Base-by-base conservation (phyloP, 2,329 filamentous ascomycete genomes). In the Claviceps sp. region DNA sequence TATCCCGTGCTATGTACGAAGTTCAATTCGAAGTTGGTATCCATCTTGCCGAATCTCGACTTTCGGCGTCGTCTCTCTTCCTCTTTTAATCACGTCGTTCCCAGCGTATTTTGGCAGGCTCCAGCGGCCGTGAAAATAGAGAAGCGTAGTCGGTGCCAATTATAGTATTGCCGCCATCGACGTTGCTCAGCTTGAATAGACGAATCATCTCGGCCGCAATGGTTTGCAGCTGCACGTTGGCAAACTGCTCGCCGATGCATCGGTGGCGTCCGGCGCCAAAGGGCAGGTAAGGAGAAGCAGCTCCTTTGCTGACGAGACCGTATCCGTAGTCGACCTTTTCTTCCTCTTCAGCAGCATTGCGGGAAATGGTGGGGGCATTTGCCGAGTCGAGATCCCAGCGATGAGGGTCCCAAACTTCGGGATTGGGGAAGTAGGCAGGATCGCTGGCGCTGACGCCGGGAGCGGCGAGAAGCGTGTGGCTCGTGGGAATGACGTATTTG, bases 201-300 rank as follows among this genome's bases (percentile, higher is more conserved):
- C 89, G 78, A 42, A 95, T 85, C 58, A 90, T 72, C 54, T 82
- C 82, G 49, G 84, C 88, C 13, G 84, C 73, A 58, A 97, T 94
- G 45, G 88, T 89, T 65, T 90, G 85, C 56, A 97, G 75, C 71
- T 97, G 91, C 53, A 94, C 77, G 65, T 94, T 95, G 59, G 91
- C 91, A 67, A 96, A 97, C 63, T 95, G 89, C 75, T 97, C 91
- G 58, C 91, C 91, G 63, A 97, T 96, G 70, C 91, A 97, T 58
- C 91, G 78, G 70, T 97, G 91, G 59, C 91, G 78, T 43, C 91
- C 91, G 34, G 90, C 91, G 54, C 91, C 91, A 64, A 97, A 97
- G 2, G 91, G 91, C 47, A 97, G 79, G 67, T 96, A 97, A 0
- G 91, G 90, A 50, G 87, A 94, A 54, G 81, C 81, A 14, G 88